Evolutionary conservation across 2,329 filamentous ascomycete species (phyloP), one percentile per base, ranked within the genome.

Genomic region (Metarhizium album): DNA sequence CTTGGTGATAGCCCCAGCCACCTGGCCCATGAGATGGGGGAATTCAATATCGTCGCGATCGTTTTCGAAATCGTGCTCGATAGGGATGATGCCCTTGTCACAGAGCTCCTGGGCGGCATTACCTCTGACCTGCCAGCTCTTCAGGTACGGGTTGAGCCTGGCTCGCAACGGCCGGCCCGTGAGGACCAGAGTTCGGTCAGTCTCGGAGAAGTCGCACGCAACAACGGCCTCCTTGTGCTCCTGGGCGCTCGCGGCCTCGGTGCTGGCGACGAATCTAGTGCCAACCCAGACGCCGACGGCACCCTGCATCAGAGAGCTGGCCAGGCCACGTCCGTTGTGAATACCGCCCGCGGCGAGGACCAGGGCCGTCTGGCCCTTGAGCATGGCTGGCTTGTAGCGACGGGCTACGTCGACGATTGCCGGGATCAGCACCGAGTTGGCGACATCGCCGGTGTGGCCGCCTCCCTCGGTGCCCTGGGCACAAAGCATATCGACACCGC

Each of bases 391-490:
- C 61, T 72, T 78, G 67, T 91, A 94, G 55, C 72, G 73, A 55
- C 74, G 71, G 49, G 90, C 90, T 0, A 94, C 84, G 66, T 96
- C 91, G 46, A 89, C 89, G 3, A 95, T 86, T 1, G 87, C 81
- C 0, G 91, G 91, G 49, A 96, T 83, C 35, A 97, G 76, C 50
- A 97, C 84, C n/a, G 82, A 86, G 60, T 83, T 90, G 1, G 89
- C 83, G 43, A 95, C 82, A 54, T 93, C 85, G 29, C 90, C 90
- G 1, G 91, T 96, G 70, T 97, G 91, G 0, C 90, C 91, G 18
- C 91, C 91, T 2, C 90, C 91, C 67, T 97, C 91, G 48, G 89
- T 89, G 45, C 91, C 91, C 71, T 97, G 91, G 2, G 90, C 84
- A 65, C 90, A 95, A 5, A 97, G 79, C 56, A 96, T 84, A 68